These are phyloP conservation scores for Solanum aculeatissimum DNA, from an alignment of 305 asterid species.

Conservation along the genomic window DNA sequence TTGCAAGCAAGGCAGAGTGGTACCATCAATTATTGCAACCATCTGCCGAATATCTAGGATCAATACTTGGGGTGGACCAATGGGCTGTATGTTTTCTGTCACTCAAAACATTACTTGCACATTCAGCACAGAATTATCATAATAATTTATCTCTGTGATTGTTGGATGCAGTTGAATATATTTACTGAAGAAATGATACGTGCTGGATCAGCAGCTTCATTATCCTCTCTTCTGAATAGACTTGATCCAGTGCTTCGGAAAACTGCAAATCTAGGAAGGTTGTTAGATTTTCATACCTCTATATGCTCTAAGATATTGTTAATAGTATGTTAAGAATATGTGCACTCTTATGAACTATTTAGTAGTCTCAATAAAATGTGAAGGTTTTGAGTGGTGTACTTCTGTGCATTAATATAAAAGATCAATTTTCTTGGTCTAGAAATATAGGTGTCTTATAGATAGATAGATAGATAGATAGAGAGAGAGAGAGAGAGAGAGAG, in stretches of 20 bases:
- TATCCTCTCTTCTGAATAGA: constrained; percentile 91
- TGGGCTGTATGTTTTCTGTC: constrained; percentile 63
- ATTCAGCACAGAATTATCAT: neutral
- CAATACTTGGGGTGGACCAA: constrained; percentile 77
- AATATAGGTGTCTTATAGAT: neutral
- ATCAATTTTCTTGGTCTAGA: neutral
- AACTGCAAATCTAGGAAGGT: constrained; percentile 97
- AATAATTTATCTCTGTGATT: constrained; percentile 7
- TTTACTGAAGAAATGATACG: constrained; percentile 97
- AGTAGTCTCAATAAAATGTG: neutral
- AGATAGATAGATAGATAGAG: no score
- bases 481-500: no score
- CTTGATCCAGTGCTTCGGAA: constrained; percentile 93
- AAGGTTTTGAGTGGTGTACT: neutral
- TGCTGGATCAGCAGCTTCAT: constrained; percentile 97
- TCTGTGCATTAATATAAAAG: neutral
- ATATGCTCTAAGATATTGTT: neutral
- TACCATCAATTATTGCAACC: constrained; percentile 90
- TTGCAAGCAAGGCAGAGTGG: constrained; percentile 83
- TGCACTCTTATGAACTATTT: neutral
- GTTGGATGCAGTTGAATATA: constrained; percentile 58
- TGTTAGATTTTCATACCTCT: constrained; percentile 1
- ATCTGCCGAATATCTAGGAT: constrained; percentile 96
- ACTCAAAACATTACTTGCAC: neutral
- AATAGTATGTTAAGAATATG: neutral